These are phyloP conservation scores for Umbelopsis sp. DNA, from an alignment of 192 early-diverging fungal genomes.

Conservation along the genomic window DNA sequence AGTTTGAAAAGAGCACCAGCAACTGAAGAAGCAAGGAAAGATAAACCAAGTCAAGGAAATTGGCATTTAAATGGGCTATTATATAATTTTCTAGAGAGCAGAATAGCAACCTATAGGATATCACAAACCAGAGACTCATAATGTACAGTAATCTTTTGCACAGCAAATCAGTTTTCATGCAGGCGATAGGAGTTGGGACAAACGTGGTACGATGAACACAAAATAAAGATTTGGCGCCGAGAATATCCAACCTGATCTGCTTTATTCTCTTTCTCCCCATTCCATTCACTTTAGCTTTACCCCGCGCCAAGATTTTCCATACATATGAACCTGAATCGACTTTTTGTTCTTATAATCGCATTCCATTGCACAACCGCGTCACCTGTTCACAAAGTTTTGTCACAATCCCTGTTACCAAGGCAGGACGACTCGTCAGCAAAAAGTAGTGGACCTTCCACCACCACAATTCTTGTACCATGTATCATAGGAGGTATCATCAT, in stretches of 20 bases:
- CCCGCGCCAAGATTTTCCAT: neutral
- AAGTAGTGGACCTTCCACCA: neutral
- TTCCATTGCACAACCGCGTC: neutral
- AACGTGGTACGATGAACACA: no score
- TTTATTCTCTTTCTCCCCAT: neutral
- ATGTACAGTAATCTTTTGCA: no score
- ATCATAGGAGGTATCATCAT: neutral
- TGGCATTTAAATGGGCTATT: no score
- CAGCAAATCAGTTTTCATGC: no score
- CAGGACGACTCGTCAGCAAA: neutral
- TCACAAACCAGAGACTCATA: no score
- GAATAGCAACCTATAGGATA: no score
- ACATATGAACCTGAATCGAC: neutral
- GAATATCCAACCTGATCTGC: neutral
- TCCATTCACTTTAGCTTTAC: neutral
- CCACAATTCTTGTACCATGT: slow-evolving; percentile 12
- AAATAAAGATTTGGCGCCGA: no score
- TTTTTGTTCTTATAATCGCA: neutral
- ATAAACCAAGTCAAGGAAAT: no score
- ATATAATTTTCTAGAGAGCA: no score
- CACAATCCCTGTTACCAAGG: neutral
- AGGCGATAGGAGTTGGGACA: no score
- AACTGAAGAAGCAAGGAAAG: no score
- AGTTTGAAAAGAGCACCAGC: no score
- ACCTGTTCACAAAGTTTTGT: neutral